phyloP scores from a whole-genome alignment of 2,329 filamentous ascomycete species.

The Capronia americana region DNA sequence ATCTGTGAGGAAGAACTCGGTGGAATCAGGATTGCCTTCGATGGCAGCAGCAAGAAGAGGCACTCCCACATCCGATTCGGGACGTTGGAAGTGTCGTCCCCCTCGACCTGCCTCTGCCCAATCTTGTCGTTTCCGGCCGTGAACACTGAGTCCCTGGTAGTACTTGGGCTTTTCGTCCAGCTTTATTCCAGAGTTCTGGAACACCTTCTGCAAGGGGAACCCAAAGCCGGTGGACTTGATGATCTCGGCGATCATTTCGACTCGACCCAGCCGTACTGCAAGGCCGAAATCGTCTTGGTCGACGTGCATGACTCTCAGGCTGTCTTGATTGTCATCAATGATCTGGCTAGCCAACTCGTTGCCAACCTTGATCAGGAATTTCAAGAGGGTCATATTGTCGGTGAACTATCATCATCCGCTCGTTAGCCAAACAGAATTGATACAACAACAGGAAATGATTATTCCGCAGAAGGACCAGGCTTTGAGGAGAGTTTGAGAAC shows the following conservation, averaged over 20 bases:
- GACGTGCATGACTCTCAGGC: constrained; percentile 38
- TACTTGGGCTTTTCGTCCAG: constrained; percentile 69
- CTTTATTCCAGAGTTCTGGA: constrained; percentile 69
- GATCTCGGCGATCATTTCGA: constrained; percentile 65
- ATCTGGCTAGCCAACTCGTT: constrained; percentile 54
- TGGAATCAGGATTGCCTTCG: constrained; percentile 65
- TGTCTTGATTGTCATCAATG: constrained; percentile 28
- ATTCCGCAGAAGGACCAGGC: not conserved
- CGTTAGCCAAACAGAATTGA: not conserved
- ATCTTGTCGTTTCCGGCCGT: constrained; percentile 74
- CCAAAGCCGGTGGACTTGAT: constrained; percentile 72
- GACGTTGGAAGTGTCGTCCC: constrained; percentile 47
- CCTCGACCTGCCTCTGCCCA: constrained; percentile 72
- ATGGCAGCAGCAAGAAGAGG: constrained; percentile 46
- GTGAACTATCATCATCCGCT: constrained; percentile 37
- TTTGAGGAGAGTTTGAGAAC: not conserved
- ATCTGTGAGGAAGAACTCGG: constrained; percentile 80
- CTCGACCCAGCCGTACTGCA: constrained; percentile 57
- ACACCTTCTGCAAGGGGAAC: constrained; percentile 70
- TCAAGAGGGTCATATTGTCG: constrained; percentile 62
- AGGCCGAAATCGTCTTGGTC: constrained; percentile 44
- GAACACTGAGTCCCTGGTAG: constrained; percentile 78
- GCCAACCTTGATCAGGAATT: constrained; percentile 63
- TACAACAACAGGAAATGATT: not conserved
- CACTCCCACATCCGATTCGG: constrained; percentile 36